These are phyloP conservation scores for Diaporthe batatas DNA, from an alignment of 2,329 filamentous ascomycete genomes.

Conservation along the genomic window DNA sequence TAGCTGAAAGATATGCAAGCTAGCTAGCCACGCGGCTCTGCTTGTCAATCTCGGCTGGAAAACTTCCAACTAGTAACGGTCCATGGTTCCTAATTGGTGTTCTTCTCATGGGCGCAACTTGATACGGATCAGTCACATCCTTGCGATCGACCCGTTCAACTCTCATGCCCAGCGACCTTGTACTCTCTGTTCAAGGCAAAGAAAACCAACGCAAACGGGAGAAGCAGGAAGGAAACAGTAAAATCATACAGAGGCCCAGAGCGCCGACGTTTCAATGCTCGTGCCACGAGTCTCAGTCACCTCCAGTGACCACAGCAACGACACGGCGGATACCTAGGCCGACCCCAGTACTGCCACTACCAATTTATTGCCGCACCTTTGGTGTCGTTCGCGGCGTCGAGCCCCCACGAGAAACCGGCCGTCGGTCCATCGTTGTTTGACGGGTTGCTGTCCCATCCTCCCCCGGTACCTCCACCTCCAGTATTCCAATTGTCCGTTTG, in stretches of 20 bases:
- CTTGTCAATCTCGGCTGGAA: neutral
- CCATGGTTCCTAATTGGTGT: neutral
- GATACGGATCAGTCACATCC: neutral
- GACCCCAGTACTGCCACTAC: conserved; percentile 32
- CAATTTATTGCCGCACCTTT: conserved; percentile 31
- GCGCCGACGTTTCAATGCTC: conserved; percentile 11
- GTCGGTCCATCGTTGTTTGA: conserved; percentile 35
- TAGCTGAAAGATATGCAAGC: conserved; percentile 4
- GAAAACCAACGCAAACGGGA: conserved; percentile 6
- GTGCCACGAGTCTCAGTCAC: neutral
- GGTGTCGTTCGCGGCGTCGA: conserved; percentile 28
- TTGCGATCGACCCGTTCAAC: neutral
- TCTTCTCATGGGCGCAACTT: neutral
- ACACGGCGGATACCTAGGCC: conserved; percentile 8
- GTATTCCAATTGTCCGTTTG: conserved; percentile 1
- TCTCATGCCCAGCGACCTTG: neutral
- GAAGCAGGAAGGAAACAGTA: conserved; percentile 7
- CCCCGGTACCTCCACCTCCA: neutral
- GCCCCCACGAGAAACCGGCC: neutral
- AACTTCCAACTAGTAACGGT: too few species aligned
- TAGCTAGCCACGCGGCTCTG: conserved; percentile 1
- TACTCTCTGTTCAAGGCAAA: neutral
- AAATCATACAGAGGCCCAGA: conserved; percentile 14
- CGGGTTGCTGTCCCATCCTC: conserved; percentile 19
- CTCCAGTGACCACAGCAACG: conserved; percentile 2